A percentile compares a stretch with the other conserved stretches of the same genome.
phyloP scores from a whole-genome alignment of 1,284 basidiomycete species.

The Cerrena zonata region DNA sequence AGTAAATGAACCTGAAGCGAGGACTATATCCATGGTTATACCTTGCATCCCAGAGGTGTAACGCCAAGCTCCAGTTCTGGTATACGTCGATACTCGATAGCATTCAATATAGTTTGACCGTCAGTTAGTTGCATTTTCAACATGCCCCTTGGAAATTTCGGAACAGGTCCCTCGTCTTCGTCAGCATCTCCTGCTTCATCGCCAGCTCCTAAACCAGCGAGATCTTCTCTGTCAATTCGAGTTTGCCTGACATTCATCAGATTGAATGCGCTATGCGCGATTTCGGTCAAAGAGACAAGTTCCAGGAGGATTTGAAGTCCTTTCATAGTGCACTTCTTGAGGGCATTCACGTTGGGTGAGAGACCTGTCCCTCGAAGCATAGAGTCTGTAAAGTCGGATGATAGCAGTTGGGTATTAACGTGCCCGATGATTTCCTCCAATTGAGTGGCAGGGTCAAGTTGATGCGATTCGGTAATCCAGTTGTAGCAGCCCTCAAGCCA shows the following conservation, averaged over 20 bases:
- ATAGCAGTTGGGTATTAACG: slow-evolving; percentile 61
- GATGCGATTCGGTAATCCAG: slow-evolving; percentile 51
- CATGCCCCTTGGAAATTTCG: slow-evolving; percentile 68
- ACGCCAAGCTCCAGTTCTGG: slow-evolving; percentile 56
- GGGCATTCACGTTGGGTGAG: slow-evolving; percentile 37
- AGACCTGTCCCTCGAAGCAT: slow-evolving; percentile 64
- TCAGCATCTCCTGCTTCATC: slow-evolving; percentile 49
- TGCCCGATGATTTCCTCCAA: slow-evolving; percentile 44
- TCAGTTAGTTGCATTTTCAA: slow-evolving; percentile 64
- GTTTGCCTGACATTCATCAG: slow-evolving; percentile 58
- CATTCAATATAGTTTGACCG: slow-evolving; percentile 53
- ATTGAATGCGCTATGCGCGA: slow-evolving; percentile 65
- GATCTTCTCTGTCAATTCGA: slow-evolving; percentile 54
- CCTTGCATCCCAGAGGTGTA: slow-evolving; percentile 71
- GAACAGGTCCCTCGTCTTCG: slow-evolving; percentile 67
- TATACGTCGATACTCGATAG: slow-evolving; percentile 62
- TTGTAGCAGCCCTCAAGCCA: slow-evolving; percentile 68
- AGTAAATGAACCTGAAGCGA: background rate
- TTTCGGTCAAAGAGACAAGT: slow-evolving; percentile 67
- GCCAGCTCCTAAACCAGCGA: slow-evolving; percentile 39
- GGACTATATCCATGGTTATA: background rate
- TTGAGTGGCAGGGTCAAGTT: slow-evolving; percentile 39
- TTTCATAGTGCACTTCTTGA: slow-evolving; percentile 30
- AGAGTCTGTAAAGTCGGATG: slow-evolving; percentile 64
- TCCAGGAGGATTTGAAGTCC: slow-evolving; percentile 60